Evolutionary conservation across 306 rosid genomes (phyloP), one percentile per base, ranked within the genome.

Genomic region (Trifolium subterraneum): DNA sequence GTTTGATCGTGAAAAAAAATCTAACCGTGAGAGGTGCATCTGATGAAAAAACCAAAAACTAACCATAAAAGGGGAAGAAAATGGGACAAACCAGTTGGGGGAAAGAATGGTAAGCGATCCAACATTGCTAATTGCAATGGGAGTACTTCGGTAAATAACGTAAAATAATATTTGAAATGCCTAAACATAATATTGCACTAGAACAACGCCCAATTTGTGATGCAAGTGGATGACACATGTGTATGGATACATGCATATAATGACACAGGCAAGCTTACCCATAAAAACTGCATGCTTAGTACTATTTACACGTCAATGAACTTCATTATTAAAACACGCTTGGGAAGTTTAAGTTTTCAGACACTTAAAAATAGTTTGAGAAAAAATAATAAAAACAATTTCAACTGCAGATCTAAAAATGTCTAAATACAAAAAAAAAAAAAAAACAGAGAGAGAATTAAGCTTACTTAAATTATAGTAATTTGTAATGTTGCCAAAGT

Each of bases 111-210:
- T 36, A 33, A 1, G 20, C 18, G 58, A 75, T 41, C 80, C 36
- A 69, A 31, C 62, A 75, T 74, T 29, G 70, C 48, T 36, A 70
- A 64, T 36, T n/a, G 64, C 69, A 70, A 70, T 51, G 71, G 14
- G 54, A 52, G 39, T 56, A 56, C 45, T 45, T 45, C 7, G 45
- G 75, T 67, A 56, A 66, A 16, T 6, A 65, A 68, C 15, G 41
- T 47, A 56, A 56, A 79, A 41, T 63, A 45, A 35, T 38, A 55
- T 58, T 56, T 65, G 44, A 73, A 66, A 78, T 48, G 68, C 64
- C 63, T 45, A 72, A 67, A 36, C 73, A 41, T 20, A 54, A 51
- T 70, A 18, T 70, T 75, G 55, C 73, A 80, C 13, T 19, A 39
- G 16, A 45, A 54, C 19, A 48, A 31, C 47, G 36, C 31, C 41